Evolutionary conservation across 306 rosid species (phyloP), one percentile per base, ranked within the genome.

Genomic region (Cicer arietinum): DNA sequence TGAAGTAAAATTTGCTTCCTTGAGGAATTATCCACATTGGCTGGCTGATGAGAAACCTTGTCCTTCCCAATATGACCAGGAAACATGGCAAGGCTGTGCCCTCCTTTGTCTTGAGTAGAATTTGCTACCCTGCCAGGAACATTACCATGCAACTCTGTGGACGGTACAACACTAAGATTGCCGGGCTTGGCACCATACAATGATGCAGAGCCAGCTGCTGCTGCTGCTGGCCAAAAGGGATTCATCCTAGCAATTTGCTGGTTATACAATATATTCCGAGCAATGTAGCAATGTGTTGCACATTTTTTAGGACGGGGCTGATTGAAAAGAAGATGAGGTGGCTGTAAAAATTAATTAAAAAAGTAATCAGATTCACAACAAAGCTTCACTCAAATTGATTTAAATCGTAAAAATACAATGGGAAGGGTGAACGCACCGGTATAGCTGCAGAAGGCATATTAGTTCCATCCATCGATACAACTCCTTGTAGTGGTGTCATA

Each of bases 271-370:
- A 95, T 89, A 79, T 84, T 90, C 20, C 89, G 81, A n/a, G 99
- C 99, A 86, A 95, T 83, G 90, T 92, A 86, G 86, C 80, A 92
- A 78, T 95, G 99, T 17, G 99, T 95, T 20, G 97, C 94, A 64
- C 99, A 95, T 76, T 92, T 85, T 85, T 92, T 92, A 0, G 91
- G 98, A 79, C 97, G 88, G 22, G 98, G 94, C 74, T 92, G 99
- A 40, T 83, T 85, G 22, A 92, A 88, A 46, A 90, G 86, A 42
- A 87, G 86, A 45, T 90, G 90, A 0, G 91, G 92, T 2, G 93
- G 90, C 99, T 92, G 92, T 7, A 63, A 39, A 73, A 70, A 64
- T 7, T 6, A 10, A 56, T 58, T 7, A 44, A 30, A 7, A 11
- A 30, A 42, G 52, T 56, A 74, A 41, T 7, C 25, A 10, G 5